Percentiles rank a stretch among this genome's conserved stretches.
Conservation (phyloP, 2,329 filamentous ascomycete species). For the Lachnellula suecica region DNA sequence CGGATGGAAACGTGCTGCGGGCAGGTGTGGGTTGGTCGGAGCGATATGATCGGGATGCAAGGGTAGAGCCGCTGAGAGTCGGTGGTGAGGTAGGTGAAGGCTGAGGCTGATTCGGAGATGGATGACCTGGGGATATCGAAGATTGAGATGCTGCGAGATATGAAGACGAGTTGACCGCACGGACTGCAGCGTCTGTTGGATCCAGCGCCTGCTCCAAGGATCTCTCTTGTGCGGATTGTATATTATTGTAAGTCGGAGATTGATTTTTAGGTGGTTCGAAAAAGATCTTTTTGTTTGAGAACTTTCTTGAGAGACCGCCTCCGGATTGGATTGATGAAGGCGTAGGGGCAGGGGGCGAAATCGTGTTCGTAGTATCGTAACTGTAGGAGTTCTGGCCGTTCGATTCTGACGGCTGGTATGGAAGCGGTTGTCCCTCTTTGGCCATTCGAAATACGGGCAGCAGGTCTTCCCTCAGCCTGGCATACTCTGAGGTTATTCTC, state of each 20-base stretch:
- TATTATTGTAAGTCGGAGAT: conserved; percentile 67
- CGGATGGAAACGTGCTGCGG: conserved; percentile 53
- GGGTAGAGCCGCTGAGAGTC: conserved; percentile 38
- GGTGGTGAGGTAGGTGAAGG: conserved; percentile 70
- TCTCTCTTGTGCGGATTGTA: conserved; percentile 67
- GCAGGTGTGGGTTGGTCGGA: conserved; percentile 53
- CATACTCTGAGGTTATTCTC: conserved; percentile 83
- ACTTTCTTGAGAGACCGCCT: conserved; percentile 65
- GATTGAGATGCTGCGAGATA: conserved; percentile 64
- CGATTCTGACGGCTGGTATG: conserved; percentile 40
- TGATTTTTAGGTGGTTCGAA: conserved; percentile 73
- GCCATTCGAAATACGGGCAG: conserved; percentile 85
- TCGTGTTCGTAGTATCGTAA: conserved; percentile 48
- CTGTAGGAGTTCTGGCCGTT: conserved; percentile 39
- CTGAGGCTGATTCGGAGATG: conserved; percentile 67
- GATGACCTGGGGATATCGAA: conserved; percentile 53
- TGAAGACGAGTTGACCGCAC: conserved; percentile 65
- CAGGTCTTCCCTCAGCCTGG: conserved; percentile 85
- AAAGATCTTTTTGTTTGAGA: conserved; percentile 73
- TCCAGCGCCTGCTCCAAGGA: conserved; percentile 66
- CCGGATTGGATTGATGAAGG: conserved; percentile 52
- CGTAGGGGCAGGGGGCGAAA: conserved; percentile 58
- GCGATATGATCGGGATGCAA: conserved; percentile 61
- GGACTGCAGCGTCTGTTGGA: conserved; percentile 65
- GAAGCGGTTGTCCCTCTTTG: conserved; percentile 89